A percentile compares a stretch with the other conserved stretches of the same genome.
Evolutionary conservation across 2,329 filamentous ascomycete species (phyloP).

Genomic region (Arthrobotrys pseudoclavata): DNA sequence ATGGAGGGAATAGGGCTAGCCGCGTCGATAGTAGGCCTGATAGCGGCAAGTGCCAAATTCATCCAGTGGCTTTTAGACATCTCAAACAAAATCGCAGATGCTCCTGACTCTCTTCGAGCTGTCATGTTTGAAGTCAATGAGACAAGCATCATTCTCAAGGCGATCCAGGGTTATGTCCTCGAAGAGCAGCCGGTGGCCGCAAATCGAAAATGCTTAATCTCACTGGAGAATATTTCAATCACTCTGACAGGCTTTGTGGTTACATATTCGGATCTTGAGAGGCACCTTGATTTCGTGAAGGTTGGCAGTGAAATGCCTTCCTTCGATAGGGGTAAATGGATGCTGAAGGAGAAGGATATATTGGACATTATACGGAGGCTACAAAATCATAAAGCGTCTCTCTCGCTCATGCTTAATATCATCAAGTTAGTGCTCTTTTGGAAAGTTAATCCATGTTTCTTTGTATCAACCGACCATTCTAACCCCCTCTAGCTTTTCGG

Average conservation of each 20-base stretch:
- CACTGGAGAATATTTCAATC: slow-evolving; percentile 29
- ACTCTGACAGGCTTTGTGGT: slow-evolving; percentile 33
- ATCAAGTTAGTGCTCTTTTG: too few species aligned
- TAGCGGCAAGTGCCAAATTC: slow-evolving; percentile 23
- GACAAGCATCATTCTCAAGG: slow-evolving; percentile 20
- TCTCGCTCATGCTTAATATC: slow-evolving; percentile 36
- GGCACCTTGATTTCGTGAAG: slow-evolving; percentile 17
- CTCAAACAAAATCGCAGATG: slow-evolving; percentile 8
- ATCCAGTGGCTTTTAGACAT: slow-evolving; percentile 16
- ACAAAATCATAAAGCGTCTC: slow-evolving; percentile 37
- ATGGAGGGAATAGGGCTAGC: slow-evolving; percentile 25
- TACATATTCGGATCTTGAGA: slow-evolving; percentile 33
- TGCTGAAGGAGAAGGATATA: slow-evolving; percentile 32
- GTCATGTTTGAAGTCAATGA: slow-evolving; percentile 27
- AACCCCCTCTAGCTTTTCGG: too few species aligned
- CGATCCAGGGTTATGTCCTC: slow-evolving; percentile 15
- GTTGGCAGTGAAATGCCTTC: neutral
- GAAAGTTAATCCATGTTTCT: neutral
- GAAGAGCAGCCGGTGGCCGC: neutral
- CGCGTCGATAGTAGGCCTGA: slow-evolving; percentile 29
- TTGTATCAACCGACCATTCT: neutral
- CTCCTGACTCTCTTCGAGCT: slow-evolving; percentile 5
- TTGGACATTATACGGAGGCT: slow-evolving; percentile 23
- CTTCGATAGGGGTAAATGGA: slow-evolving; percentile 32
- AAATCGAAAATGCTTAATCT: slow-evolving; percentile 11